phyloP scores from a whole-genome alignment of 2,329 filamentous ascomycete species.

The Neoscytalidium dimidiatum region DNA sequence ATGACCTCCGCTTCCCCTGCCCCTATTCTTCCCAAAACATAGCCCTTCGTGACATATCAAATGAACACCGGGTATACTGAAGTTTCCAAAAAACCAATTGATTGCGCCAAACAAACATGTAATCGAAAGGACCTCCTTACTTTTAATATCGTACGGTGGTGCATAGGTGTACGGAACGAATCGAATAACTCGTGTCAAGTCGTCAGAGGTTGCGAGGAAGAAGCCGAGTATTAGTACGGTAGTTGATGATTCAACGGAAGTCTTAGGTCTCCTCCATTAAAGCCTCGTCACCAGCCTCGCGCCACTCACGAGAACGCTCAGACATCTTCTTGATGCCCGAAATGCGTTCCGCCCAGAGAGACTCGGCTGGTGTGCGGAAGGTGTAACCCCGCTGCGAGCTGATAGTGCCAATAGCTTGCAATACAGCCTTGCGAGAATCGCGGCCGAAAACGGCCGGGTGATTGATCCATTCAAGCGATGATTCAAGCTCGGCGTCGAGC shows the following conservation, averaged over 20 bases:
- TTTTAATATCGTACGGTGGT: slow-evolving; percentile 16
- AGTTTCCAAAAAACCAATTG: slow-evolving; percentile 1
- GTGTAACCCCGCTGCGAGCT: slow-evolving; percentile 92
- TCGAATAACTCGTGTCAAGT: slow-evolving; percentile 16
- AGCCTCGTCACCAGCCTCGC: slow-evolving; percentile 79
- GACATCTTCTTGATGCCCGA: slow-evolving; percentile 78
- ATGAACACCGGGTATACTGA: slow-evolving; percentile 17
- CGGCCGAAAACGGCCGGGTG: slow-evolving; percentile 93
- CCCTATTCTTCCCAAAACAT: slow-evolving; percentile 15
- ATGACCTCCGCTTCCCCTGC: slow-evolving; percentile 9
- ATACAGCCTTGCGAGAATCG: slow-evolving; percentile 90
- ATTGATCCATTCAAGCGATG: slow-evolving; percentile 93
- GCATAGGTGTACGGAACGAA: slow-evolving; percentile 11
- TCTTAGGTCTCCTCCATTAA: slow-evolving; percentile 53
- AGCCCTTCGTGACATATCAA: slow-evolving; percentile 17
- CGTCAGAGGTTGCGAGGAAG: slow-evolving; percentile 10
- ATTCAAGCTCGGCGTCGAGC: slow-evolving; percentile 86
- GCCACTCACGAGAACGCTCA: slow-evolving; percentile 86
- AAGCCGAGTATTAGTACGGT: slow-evolving; percentile 11
- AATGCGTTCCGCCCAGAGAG: slow-evolving; percentile 83
- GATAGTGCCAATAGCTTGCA: slow-evolving; percentile 96
- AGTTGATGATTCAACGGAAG: neutral
- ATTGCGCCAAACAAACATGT: neutral
- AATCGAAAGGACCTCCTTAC: neutral
- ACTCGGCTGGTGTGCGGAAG: slow-evolving; percentile 86